Conservation (phyloP, 2,329 filamentous ascomycete genomes). For the Amesomyces nigricolor region DNA sequence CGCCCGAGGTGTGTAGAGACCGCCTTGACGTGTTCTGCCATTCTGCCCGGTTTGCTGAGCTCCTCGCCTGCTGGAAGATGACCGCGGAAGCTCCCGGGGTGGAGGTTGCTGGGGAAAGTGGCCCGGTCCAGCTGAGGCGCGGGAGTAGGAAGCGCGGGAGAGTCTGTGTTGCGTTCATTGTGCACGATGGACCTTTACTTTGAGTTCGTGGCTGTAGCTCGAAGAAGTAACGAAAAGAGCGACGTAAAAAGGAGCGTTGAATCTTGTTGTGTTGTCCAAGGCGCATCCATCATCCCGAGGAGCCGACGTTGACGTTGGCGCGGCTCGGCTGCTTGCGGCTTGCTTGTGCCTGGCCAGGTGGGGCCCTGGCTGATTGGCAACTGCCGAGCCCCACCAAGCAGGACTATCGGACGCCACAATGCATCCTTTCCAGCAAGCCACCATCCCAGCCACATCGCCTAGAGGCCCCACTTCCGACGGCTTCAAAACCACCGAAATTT, state of each 20-base stretch:
- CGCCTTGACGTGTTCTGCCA: constrained; percentile 17
- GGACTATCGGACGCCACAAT: constrained; percentile 3
- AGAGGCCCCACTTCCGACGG: constrained; percentile 1
- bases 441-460: neutral
- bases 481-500: constrained; percentile 19
- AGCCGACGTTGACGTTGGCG: neutral
- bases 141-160: constrained; percentile 52
- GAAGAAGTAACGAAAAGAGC: neutral
- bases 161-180: constrained; percentile 35
- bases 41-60: neutral
- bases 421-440: neutral
- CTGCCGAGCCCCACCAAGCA: neutral
- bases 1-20: constrained; percentile 14
- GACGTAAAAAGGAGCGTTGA: neutral
- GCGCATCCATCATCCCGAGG: neutral
- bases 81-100: constrained; percentile 19
- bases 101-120: constrained; percentile 28
- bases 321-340: constrained; percentile 12
- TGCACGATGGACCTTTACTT: neutral
- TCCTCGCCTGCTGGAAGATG: constrained; percentile 11
- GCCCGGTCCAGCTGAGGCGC: constrained; percentile 47
- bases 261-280: neutral
- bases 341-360: neutral
- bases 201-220: neutral
- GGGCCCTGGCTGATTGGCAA: neutral